phyloP scores from a whole-genome alignment of 495 filamentous ascomycete genomes.

The Viridothelium virens region DNA sequence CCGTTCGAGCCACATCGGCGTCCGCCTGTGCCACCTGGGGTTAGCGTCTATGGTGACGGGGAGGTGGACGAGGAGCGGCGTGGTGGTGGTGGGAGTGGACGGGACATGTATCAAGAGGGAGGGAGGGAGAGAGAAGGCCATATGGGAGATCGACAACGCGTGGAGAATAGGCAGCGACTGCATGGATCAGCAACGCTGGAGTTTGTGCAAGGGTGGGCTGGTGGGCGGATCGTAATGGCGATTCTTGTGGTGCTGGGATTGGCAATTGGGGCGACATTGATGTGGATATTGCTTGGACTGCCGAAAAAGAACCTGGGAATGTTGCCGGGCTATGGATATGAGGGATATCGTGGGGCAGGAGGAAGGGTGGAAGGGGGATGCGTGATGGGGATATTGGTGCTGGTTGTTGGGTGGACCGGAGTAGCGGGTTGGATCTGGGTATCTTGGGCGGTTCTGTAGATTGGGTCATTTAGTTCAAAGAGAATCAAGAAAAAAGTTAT shows the following conservation, averaged over 20 bases:
- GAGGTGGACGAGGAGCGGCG: slow-evolving; percentile 4
- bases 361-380: slow-evolving; percentile 22
- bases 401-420: slow-evolving; percentile 21
- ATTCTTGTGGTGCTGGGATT: slow-evolving; percentile 14
- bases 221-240: slow-evolving; percentile 19
- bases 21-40: slow-evolving; percentile 10
- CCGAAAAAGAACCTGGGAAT: background rate
- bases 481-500: background rate
- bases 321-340: slow-evolving; percentile 7
- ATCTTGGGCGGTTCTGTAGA: slow-evolving; percentile 27
- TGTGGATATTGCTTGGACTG: slow-evolving; percentile 28
- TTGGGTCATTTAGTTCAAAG: background rate
- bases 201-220: slow-evolving; percentile 27
- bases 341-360: slow-evolving; percentile 22
- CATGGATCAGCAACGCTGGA: slow-evolving; percentile 23
- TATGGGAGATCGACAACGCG: slow-evolving; percentile 5
- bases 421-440: slow-evolving; percentile 25
- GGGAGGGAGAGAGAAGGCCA: background rate
- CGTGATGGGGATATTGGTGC: slow-evolving; percentile 20
- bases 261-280: slow-evolving; percentile 20
- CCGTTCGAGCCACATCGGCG: slow-evolving; percentile 8
- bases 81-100: slow-evolving; percentile 4
- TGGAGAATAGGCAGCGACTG: slow-evolving; percentile 7
- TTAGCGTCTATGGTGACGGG: background rate
- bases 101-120: background rate